phyloP scores from a whole-genome alignment of 805 yeast genomes.

The Hanseniaspora jakobsenii region DNA sequence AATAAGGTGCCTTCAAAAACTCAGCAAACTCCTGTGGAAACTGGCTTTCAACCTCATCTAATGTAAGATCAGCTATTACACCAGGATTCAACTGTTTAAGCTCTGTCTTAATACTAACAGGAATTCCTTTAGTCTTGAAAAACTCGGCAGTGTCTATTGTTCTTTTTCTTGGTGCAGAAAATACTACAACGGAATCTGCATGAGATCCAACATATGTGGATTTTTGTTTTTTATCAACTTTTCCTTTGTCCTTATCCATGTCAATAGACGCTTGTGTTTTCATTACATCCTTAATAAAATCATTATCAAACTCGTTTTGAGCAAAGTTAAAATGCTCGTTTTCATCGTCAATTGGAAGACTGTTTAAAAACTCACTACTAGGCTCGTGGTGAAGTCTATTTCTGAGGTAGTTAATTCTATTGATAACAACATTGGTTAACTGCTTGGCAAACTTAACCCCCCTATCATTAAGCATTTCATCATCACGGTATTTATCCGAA shows the following conservation, averaged over 20 bases:
- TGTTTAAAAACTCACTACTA: too few relatives aligned
- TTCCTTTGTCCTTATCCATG: conserved; percentile 23
- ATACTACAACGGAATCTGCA: conserved; percentile 61
- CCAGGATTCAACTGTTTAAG: conserved; percentile 86
- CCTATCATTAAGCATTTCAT: conserved; percentile 67
- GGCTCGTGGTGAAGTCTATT: conserved; percentile 20
- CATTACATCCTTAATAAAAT: background rate
- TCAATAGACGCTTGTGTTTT: conserved; percentile 16
- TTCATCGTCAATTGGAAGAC: too few relatives aligned
- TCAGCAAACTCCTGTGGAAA: conserved; percentile 62
- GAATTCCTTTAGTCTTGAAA: conserved; percentile 51
- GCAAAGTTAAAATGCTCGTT: conserved; percentile 16
- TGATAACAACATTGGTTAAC: conserved; percentile 45
- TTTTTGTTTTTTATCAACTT: conserved; percentile 27
- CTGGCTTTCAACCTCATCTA: conserved; percentile 43
- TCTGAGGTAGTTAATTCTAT: conserved; percentile 26
- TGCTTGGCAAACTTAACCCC: conserved; percentile 58
- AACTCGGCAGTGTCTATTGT: conserved; percentile 68
- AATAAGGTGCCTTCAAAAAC: conserved; percentile 71
- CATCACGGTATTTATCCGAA: conserved; percentile 49
- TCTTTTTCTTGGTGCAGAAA: conserved; percentile 86
- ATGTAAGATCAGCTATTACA: conserved; percentile 56
- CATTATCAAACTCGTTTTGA: background rate
- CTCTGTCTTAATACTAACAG: conserved; percentile 65
- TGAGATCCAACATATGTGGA: conserved; percentile 44